A percentile compares a stretch with the other conserved stretches of the same genome.
Evolutionary conservation across 2,329 filamentous ascomycete genomes (phyloP).

Genomic region (Aspergillus nomiae): DNA sequence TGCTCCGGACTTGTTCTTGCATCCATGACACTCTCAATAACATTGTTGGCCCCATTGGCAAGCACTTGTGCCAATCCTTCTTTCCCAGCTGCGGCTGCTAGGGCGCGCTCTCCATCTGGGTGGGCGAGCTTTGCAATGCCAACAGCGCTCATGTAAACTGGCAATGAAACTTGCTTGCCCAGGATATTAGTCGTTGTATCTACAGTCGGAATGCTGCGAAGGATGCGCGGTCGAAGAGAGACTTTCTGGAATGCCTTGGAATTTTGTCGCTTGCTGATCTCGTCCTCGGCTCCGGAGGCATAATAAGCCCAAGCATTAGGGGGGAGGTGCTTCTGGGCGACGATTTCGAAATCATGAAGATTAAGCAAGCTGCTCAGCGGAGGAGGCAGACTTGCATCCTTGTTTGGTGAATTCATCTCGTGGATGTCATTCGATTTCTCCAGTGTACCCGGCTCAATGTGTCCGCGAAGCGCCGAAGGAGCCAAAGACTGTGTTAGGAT

Average conservation of each 20-base stretch:
- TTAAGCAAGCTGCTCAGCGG: slow-evolving; percentile 37
- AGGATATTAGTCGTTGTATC: slow-evolving; percentile 39
- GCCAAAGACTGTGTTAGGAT: slow-evolving; percentile 33
- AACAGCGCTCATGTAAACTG: slow-evolving; percentile 45
- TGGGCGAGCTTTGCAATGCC: slow-evolving; percentile 49
- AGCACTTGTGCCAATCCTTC: slow-evolving; percentile 40
- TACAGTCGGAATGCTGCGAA: slow-evolving; percentile 42
- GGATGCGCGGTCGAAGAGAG: slow-evolving; percentile 50
- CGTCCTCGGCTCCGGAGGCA: slow-evolving; percentile 54
- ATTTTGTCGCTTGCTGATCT: slow-evolving; percentile 50
- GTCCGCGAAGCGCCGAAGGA: slow-evolving; percentile 25
- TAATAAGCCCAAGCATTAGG: slow-evolving; percentile 46
- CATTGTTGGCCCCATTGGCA: slow-evolving; percentile 43
- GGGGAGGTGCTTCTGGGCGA: slow-evolving; percentile 33
- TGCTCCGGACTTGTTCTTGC: slow-evolving; percentile 22
- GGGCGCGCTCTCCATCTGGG: slow-evolving; percentile 45
- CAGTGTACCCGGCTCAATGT: slow-evolving; percentile 22
- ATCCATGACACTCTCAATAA: slow-evolving; percentile 41
- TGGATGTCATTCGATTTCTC: neutral
- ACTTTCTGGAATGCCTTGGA: slow-evolving; percentile 47
- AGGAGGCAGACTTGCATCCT: slow-evolving; percentile 18
- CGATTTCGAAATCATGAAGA: slow-evolving; percentile 41
- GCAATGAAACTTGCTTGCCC: slow-evolving; percentile 35
- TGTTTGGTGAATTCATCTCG: neutral
- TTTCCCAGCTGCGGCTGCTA: slow-evolving; percentile 43